Base-by-base conservation (phyloP, 768 basidiomycete genomes). In the Arthromyces matolae region DNA sequence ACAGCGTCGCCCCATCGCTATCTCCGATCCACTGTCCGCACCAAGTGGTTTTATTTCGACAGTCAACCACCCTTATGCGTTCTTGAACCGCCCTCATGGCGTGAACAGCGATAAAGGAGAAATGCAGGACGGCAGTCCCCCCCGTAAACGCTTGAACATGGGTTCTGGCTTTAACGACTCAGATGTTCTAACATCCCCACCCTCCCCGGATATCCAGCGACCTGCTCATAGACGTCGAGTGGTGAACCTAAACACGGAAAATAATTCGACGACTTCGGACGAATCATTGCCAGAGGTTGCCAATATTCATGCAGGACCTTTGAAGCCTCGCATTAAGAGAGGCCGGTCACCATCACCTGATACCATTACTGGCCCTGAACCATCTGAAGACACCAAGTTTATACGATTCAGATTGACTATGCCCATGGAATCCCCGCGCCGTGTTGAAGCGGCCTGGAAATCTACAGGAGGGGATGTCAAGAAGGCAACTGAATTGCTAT, bases 101-200 rank as follows among this genome's bases (percentile, higher is more conserved):
- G 64, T 58, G n/a, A 69, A 66, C 51, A 63, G 69, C 27, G 67
- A 70, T 45, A 63, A 67, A 42, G 69, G 67, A 14, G 64, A 68
- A 37, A 62, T 69, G 42, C 75, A 78, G 49, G 78, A 82, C 18
- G 78, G 78, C 13, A 85, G 80, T 12, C 84, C 81, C 31, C 86
- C 87, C 41, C 80, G 82, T 49, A 90, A 90, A 69, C 80, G 80
- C 55, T 58, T 80, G 32, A 83, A 88, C 61, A 72, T 71, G 50
- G 83, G 82, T 23, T 64, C 66, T 41, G 64, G 68, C 20, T 49
- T 66, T 34, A 67, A 71, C 60, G 49, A 67, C 45, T 64, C 63
- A 41, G 69, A 71, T 55, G 61, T 60, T 47, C 67, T 63, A 61
- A 71, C 69, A 57, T 75, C 69, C 38, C 79, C 81, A 34, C 72